Percentiles rank a stretch among this genome's conserved stretches.
Evolutionary conservation across 2,329 filamentous ascomycete genomes (phyloP).

Genomic region (Acrodontium crateriforme): DNA sequence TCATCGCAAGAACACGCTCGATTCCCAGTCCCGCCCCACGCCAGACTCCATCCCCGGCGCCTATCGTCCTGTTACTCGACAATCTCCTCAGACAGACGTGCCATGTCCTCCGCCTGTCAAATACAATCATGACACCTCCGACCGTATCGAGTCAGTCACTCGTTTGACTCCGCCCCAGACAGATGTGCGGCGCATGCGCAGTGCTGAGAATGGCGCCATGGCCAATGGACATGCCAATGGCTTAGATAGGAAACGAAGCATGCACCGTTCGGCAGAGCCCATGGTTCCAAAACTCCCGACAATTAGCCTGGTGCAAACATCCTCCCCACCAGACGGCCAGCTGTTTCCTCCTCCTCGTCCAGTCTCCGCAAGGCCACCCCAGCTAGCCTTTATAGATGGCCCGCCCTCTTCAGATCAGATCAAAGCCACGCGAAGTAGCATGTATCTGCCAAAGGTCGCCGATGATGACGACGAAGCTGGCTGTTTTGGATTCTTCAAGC

Average conservation of each 20-base stretch:
- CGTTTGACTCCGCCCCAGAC: not conserved
- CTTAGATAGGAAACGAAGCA: not conserved
- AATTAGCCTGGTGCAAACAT: not conserved
- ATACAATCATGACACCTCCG: not conserved
- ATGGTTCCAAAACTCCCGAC: constrained; percentile 1
- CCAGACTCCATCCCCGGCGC: constrained; percentile 6
- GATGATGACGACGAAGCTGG: constrained; percentile 11
- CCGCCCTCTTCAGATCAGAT: constrained; percentile 19
- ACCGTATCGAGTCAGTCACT: not conserved
- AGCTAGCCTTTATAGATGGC: constrained; percentile 10
- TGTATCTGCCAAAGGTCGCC: constrained; percentile 8
- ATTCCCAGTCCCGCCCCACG: constrained; percentile 5
- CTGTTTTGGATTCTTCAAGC: constrained; percentile 23
- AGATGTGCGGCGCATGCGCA: not conserved
- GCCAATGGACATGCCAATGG: not conserved
- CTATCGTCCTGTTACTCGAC: constrained; percentile 4
- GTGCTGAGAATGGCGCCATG: constrained; percentile 1
- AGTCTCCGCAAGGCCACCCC: constrained; percentile 5
- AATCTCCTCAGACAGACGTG: constrained; percentile 6
- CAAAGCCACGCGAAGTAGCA: constrained; percentile 18
- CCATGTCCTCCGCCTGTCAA: not conserved
- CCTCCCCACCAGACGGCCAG: constrained; percentile 11
- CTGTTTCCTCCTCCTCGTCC: constrained; percentile 17
- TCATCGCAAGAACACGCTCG: constrained; percentile 12
- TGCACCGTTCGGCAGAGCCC: not conserved